phyloP scores from a whole-genome alignment of 1,139 yeast genomes.

The Hemisphaericaspora subhashii region DNA sequence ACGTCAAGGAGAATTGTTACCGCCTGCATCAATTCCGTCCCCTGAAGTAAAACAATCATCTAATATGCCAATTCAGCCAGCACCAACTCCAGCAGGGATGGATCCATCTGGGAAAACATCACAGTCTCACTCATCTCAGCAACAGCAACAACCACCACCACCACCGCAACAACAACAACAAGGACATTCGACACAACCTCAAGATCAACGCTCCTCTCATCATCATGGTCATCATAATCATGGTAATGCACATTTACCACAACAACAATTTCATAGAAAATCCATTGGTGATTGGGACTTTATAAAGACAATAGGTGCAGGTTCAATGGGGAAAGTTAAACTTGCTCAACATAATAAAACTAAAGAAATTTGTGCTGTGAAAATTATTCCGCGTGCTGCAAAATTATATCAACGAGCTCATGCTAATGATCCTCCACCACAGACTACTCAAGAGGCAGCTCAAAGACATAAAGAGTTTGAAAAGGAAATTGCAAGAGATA shows the following conservation, averaged over 20 bases:
- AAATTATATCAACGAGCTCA: slow-evolving; percentile 76
- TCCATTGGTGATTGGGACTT: slow-evolving; percentile 98
- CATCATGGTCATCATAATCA: slow-evolving; percentile 7
- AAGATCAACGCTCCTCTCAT: slow-evolving; percentile 11
- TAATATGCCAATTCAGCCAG: slow-evolving; percentile 15
- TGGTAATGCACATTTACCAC: slow-evolving; percentile 10
- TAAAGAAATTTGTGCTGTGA: slow-evolving; percentile 82
- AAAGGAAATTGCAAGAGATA: slow-evolving; percentile 87
- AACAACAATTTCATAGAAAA: slow-evolving; percentile 71
- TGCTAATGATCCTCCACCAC: slow-evolving; percentile 64
- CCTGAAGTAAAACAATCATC: slow-evolving; percentile 14
- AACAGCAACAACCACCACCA: slow-evolving; percentile 9
- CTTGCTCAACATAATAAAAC: slow-evolving; percentile 84
- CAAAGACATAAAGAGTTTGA: slow-evolving; percentile 74
- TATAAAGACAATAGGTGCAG: slow-evolving; percentile 93
- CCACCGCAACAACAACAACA: slow-evolving; percentile 12
- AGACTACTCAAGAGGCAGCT: slow-evolving; percentile 54
- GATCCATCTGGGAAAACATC: slow-evolving; percentile 11
- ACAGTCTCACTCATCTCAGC: slow-evolving; percentile 6
- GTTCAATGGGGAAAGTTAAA: slow-evolving; percentile 98
- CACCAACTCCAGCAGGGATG: slow-evolving; percentile 14
- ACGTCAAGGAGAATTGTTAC: slow-evolving; percentile 19
- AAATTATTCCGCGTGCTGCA: slow-evolving; percentile 80
- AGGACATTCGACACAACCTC: slow-evolving; percentile 10
- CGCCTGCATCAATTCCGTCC: slow-evolving; percentile 27